Evolutionary conservation across 2,329 filamentous ascomycete species (phyloP).

Genomic region (Tolypocladium pustulatum): DNA sequence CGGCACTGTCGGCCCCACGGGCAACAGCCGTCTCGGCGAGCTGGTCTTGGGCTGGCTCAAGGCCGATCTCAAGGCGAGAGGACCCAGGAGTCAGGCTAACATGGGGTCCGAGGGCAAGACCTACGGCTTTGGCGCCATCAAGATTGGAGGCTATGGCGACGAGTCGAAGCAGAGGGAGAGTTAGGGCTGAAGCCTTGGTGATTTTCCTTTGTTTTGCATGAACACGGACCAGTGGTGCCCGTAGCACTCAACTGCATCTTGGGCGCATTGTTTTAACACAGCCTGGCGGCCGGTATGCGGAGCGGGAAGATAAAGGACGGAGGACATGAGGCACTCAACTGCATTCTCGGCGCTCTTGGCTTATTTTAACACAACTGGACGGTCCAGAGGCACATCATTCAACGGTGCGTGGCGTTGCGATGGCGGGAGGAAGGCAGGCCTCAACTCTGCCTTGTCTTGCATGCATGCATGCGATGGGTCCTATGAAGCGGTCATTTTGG

Average conservation of each 20-base stretch:
- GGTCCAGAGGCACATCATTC: conserved; percentile 9
- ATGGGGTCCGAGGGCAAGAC: conserved; percentile 53
- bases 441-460: conserved; percentile 20
- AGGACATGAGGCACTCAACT: conserved; percentile 18
- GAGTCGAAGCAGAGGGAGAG: conserved; percentile 31
- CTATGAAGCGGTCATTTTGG: neutral
- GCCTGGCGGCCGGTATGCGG: neutral
- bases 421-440: conserved; percentile 11
- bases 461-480: neutral
- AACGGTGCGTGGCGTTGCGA: conserved; percentile 13
- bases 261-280: neutral
- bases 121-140: conserved; percentile 41
- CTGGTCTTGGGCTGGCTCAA: conserved; percentile 81
- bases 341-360: conserved; percentile 15
- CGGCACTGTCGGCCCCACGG: conserved; percentile 28
- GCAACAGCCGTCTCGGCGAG: conserved; percentile 79
- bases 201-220: neutral
- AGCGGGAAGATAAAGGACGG: neutral
- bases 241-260: conserved; percentile 1
- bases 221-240: neutral
- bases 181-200: conserved; percentile 5
- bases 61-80: conserved; percentile 67
- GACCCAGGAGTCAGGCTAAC: conserved; percentile 55
- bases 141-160: conserved; percentile 46
- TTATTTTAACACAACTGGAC: neutral